Conservation (phyloP, 2,329 filamentous ascomycete species). For the Aspergillus alliaceus region DNA sequence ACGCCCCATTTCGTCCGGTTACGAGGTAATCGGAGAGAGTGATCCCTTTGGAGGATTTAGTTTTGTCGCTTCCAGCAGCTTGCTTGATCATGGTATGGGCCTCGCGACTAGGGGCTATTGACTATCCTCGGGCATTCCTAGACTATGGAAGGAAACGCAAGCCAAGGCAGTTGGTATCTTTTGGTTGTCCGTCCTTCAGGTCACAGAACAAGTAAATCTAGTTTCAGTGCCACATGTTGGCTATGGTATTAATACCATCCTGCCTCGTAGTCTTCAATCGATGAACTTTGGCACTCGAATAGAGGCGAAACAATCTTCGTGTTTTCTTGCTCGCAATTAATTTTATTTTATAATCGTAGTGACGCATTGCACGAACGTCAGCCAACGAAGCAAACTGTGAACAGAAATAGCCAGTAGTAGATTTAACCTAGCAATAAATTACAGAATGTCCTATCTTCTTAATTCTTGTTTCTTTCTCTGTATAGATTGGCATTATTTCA, state of each 20-base stretch:
- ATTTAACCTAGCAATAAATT: neutral
- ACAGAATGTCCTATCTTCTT: neutral
- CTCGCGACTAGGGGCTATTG: conserved; percentile 27
- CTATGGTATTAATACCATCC: neutral
- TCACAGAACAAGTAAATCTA: neutral
- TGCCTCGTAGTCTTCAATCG: neutral
- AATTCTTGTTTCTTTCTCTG: neutral
- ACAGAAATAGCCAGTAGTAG: neutral
- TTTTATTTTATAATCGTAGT: too few species aligned
- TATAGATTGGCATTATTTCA: neutral
- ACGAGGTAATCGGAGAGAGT: conserved; percentile 25
- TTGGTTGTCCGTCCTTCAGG: neutral
- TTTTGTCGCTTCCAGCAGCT: conserved; percentile 49
- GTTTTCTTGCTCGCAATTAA: neutral
- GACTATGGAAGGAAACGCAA: neutral
- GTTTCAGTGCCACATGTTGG: neutral
- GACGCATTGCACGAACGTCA: neutral
- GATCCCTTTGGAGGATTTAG: conserved; percentile 51
- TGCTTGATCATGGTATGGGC: conserved; percentile 43
- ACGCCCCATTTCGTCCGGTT: conserved; percentile 18
- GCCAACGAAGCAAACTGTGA: neutral
- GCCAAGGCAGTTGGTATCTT: neutral
- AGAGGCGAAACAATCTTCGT: neutral
- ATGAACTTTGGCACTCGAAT: neutral
- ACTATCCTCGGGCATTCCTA: neutral